phyloP scores from a whole-genome alignment of 257 asterid genomes.

The Verbascum thapsus region DNA sequence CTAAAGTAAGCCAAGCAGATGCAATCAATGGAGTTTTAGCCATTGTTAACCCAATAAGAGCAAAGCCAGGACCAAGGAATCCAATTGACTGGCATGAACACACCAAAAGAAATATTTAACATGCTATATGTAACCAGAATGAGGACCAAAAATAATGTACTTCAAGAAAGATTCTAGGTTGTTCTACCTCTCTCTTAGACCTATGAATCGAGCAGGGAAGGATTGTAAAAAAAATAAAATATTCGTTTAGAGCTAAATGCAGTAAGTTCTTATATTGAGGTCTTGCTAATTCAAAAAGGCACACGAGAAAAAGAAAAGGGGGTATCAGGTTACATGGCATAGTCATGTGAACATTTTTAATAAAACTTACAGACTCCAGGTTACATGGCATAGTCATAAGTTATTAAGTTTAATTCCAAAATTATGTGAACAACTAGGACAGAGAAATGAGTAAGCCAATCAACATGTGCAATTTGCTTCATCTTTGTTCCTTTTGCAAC shows the following conservation, averaged over 20 bases:
- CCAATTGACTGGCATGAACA: slow-evolving; percentile 71
- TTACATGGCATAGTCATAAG: neutral
- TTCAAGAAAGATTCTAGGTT: no score
- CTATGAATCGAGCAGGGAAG: no score
- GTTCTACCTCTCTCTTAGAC: no score
- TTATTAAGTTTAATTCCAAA: no score
- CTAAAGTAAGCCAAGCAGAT: slow-evolving; percentile 93
- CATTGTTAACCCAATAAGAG: slow-evolving; percentile 77
- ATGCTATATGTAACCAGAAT: slow-evolving; percentile 13
- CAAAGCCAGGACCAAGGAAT: slow-evolving; percentile 75
- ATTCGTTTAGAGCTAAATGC: no score
- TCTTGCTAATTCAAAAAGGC: neutral
- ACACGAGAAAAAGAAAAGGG: neutral
- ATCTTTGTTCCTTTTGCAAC: neutral
- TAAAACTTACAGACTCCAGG: slow-evolving; percentile 8
- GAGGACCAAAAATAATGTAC: neutral
- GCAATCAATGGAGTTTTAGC: slow-evolving; percentile 77
- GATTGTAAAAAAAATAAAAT: no score
- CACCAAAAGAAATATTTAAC: slow-evolving; percentile 15
- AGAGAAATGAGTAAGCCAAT: neutral
- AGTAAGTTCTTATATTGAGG: no score
- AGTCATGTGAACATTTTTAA: slow-evolving; percentile 16
- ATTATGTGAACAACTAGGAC: neutral
- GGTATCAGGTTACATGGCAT: neutral
- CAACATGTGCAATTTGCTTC: slow-evolving; percentile 1